These are phyloP conservation scores for Dactylonectria macrodidyma DNA, from an alignment of 2,329 filamentous ascomycete species.

Conservation along the genomic window DNA sequence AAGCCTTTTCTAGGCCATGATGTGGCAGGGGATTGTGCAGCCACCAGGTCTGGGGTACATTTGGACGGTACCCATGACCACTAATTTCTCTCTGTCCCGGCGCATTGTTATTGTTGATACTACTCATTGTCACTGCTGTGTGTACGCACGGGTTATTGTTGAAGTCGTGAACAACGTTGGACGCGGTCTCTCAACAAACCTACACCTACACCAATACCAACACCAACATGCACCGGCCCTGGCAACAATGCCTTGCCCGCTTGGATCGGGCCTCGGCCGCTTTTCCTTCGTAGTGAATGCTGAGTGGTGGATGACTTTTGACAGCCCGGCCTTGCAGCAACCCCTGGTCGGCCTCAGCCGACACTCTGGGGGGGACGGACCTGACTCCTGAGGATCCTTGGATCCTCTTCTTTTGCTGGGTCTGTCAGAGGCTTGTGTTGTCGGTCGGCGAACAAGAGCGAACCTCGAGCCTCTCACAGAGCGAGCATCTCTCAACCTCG, in stretches of 20 bases:
- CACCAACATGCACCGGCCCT: too few relatives aligned
- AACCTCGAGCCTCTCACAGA: constrained; percentile 5
- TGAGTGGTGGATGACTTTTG: constrained; percentile 12
- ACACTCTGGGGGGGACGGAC: background rate
- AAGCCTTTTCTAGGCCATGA: constrained; percentile 38
- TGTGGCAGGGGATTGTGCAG: constrained; percentile 35
- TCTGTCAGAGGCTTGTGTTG: constrained; percentile 6
- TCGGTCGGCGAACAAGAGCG: constrained; percentile 10
- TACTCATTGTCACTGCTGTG: too few relatives aligned
- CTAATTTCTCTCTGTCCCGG: constrained; percentile 22
- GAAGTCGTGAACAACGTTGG: background rate
- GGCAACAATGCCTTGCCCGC: background rate
- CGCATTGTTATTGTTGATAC: background rate
- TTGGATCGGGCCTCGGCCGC: constrained; percentile 7
- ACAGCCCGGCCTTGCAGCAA: constrained; percentile 16
- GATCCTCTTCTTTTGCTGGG: constrained; percentile 15
- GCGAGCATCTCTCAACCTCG: constrained; percentile 28
- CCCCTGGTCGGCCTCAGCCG: constrained; percentile 36
- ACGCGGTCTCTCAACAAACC: background rate
- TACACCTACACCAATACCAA: too few relatives aligned
- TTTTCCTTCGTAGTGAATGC: background rate
- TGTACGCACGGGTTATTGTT: too few relatives aligned
- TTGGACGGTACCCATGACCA: constrained; percentile 15
- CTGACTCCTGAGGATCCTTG: constrained; percentile 12
- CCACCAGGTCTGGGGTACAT: constrained; percentile 45